Conservation (phyloP, 306 rosid species). For the Biancaea sappan region DNA sequence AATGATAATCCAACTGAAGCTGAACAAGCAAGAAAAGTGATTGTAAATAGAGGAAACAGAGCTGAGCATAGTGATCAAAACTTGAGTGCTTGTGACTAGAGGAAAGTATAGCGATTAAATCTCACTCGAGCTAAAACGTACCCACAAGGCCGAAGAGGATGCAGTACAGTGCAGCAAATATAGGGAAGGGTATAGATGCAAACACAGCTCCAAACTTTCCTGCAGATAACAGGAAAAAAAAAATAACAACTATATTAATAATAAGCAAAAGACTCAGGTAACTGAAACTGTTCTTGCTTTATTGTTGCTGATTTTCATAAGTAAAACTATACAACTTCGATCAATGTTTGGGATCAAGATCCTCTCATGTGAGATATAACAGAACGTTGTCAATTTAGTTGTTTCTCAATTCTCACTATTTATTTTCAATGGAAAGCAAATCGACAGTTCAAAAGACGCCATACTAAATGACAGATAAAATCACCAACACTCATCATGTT, state of each 20-base stretch:
- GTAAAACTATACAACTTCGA: constrained; percentile 18
- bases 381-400: not conserved
- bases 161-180: constrained; percentile 86
- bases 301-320: not conserved
- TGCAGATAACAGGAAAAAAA: constrained; percentile 37
- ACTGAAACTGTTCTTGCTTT: constrained; percentile 5
- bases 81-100: constrained; percentile 19
- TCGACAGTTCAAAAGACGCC: too few relatives aligned
- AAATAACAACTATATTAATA: too few relatives aligned
- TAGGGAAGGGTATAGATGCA: constrained; percentile 94
- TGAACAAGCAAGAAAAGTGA: constrained; percentile 42
- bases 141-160: constrained; percentile 91
- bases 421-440: too few relatives aligned
- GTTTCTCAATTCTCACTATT: not conserved
- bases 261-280: not conserved
- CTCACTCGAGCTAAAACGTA: constrained; percentile 42
- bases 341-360: not conserved
- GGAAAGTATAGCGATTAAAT: constrained; percentile 2
- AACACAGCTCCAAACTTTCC: constrained; percentile 98
- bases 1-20: constrained; percentile 93
- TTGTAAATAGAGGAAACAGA: constrained; percentile 22
- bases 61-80: not conserved
- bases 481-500: too few relatives aligned
- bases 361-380: not conserved
- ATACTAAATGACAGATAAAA: too few relatives aligned